Evolutionary conservation across 208 protist genomes (phyloP), one percentile per base, ranked within the genome.

Genomic region (Leishmania amazonensis): DNA sequence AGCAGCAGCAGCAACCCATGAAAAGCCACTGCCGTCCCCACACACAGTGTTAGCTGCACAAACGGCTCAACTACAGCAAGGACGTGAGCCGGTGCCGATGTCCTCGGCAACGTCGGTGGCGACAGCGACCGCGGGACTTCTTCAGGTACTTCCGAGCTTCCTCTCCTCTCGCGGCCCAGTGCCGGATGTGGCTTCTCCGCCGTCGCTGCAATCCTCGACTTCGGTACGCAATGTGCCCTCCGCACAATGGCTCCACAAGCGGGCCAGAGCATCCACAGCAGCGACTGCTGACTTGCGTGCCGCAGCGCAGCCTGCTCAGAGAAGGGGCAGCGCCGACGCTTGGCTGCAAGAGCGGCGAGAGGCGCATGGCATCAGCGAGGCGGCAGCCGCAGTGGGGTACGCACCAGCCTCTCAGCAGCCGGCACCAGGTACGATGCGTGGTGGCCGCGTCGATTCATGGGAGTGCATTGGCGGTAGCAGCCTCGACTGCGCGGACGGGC

Each of bases 371-470:
- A 5, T 42, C 67, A 47, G 17, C 21, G 67, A 72, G 38, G 67
- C 40, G 24, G n/a, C 17, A 49, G 35, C 67, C 8, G 35, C 19
- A 8, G 67, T 24, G 38, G 40, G 38, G 8, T 5, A 7, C 38
- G 38, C 19, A 47, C 40, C 67, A 24, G 67, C 38, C 35, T 28
- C 11, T 40, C 38, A 72, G 67, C 38, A 47, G 17, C 40, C n/a
- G 5, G 35, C n/a, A 38, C 0, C 64, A n/a, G 19, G n/a, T n/a
- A 58, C 21, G 53, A 40, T 40, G n/a, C 73, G 38, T 19, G 19
- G 24, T 45, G 64, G 73, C 42, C 60, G 62, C 17, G 57, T 81
- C 4, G 77, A 85, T 24, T 85, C 82, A 45, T 81, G 71, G 82
- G 77, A 75, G 17, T 81, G 58, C 53, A 51, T 79, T 35, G 28